Evolutionary conservation across 2,329 filamentous ascomycete genomes (phyloP).

Genomic region (Aspergillus tanneri): DNA sequence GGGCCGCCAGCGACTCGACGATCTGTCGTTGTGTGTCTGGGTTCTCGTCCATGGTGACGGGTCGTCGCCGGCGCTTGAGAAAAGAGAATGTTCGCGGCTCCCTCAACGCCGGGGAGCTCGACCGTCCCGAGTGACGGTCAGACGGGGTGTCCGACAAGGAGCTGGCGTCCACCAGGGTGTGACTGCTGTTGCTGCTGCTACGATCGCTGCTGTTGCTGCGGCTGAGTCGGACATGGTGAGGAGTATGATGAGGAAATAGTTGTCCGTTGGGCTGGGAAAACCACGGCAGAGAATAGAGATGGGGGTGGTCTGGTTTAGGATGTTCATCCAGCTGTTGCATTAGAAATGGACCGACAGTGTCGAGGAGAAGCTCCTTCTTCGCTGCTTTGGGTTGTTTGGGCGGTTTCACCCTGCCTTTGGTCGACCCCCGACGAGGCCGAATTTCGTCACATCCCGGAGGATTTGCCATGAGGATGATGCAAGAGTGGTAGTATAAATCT

Average conservation of each 20-base stretch:
- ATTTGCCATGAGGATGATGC: background rate
- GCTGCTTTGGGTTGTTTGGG: background rate
- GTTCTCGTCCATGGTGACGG: background rate
- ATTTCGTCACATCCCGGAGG: background rate
- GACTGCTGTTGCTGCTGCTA: conserved; percentile 7
- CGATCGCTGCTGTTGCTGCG: background rate
- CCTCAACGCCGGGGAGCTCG: background rate
- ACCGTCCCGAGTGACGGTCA: background rate
- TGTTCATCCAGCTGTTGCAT: background rate
- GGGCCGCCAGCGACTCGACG: conserved; percentile 24
- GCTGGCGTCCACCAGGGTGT: conserved; percentile 1
- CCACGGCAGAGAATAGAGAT: background rate
- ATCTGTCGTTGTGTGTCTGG: background rate
- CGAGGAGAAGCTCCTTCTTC: background rate
- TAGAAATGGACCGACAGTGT: background rate
- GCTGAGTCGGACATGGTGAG: background rate
- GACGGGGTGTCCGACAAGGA: background rate
- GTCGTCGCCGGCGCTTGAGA: background rate
- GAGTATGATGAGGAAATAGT: background rate
- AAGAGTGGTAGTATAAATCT: background rate
- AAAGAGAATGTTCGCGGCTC: background rate
- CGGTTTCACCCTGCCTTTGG: background rate
- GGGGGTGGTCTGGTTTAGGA: background rate
- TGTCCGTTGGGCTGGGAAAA: background rate
- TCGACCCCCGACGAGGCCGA: background rate